Conservation (phyloP, 208 protist species). For the Wallacemonas sp. region DNA sequence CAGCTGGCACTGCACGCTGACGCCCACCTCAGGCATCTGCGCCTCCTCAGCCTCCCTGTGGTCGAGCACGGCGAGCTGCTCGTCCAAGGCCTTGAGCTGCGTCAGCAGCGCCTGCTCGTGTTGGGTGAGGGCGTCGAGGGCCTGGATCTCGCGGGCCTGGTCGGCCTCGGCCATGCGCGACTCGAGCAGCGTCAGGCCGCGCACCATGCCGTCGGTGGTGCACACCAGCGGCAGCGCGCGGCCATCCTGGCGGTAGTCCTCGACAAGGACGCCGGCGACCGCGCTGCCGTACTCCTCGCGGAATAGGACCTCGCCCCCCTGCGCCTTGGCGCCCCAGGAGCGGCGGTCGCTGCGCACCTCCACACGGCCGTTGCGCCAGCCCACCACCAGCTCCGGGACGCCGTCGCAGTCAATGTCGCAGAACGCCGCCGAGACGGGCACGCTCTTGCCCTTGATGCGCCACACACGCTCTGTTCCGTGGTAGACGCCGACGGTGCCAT, state of each 20-base stretch:
- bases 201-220: constrained; percentile 85
- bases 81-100: constrained; percentile 75
- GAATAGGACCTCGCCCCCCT: constrained; percentile 80
- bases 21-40: constrained; percentile 53
- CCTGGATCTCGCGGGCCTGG: constrained; percentile 60
- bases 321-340: constrained; percentile 30
- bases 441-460: constrained; percentile 84
- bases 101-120: constrained; percentile 76
- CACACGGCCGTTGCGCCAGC: constrained; percentile 85
- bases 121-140: constrained; percentile 65
- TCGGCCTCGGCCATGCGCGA: constrained; percentile 41
- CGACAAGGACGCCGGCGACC: constrained; percentile 78
- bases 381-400: constrained; percentile 90
- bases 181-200: constrained; percentile 75
- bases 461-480: constrained; percentile 74
- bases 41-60: constrained; percentile 56
- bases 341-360: constrained; percentile 76
- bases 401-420: constrained; percentile 95
- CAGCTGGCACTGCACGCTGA: constrained; percentile 41
- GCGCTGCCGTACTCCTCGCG: constrained; percentile 70
- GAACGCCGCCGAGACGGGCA: constrained; percentile 78
- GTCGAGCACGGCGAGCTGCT: constrained; percentile 49
- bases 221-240: constrained; percentile 75
- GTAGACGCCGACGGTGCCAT: constrained; percentile 95
- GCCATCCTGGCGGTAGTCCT: constrained; percentile 93